Evolutionary conservation across 371 early-diverging fungal genomes (phyloP).

Genomic region (Mortierella sp.): DNA sequence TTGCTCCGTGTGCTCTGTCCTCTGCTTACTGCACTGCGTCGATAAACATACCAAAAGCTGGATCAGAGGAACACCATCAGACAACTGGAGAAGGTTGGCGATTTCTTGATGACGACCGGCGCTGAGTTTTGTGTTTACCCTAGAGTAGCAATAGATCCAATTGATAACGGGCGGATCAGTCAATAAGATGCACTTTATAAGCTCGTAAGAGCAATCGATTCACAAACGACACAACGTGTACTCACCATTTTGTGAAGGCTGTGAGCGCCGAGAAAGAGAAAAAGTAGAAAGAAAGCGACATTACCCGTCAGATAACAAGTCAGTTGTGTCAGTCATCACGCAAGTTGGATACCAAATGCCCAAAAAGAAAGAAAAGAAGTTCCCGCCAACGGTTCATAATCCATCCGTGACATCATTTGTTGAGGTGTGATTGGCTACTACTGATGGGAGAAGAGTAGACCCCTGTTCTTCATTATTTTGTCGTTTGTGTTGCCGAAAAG

Average conservation of each 20-base stretch:
- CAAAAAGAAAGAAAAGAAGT: background rate
- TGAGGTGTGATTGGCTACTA: constrained; percentile 5
- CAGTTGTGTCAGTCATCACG: background rate
- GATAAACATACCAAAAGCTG: constrained; percentile 74
- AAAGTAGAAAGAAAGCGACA: constrained; percentile 8
- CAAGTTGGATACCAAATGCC: background rate
- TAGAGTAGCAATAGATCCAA: constrained; percentile 58
- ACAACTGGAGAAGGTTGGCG: constrained; percentile 76
- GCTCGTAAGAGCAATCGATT: background rate
- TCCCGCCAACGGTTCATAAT: constrained; percentile 4
- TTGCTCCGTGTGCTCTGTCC: background rate
- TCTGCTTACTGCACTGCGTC: background rate
- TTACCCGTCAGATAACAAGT: background rate
- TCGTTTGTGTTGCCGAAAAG: constrained; percentile 12
- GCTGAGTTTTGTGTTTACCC: constrained; percentile 95
- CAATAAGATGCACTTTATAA: background rate
- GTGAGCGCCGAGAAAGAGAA: constrained; percentile 7
- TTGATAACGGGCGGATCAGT: background rate
- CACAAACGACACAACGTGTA: background rate
- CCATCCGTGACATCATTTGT: constrained; percentile 17
- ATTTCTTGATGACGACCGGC: constrained; percentile 75
- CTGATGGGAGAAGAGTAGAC: background rate
- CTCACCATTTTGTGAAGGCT: constrained; percentile 90
- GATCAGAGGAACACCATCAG: constrained; percentile 90
- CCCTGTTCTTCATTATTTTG: background rate